Conservation (phyloP, 495 filamentous ascomycete genomes). For the Trypethelium eluteriae region DNA sequence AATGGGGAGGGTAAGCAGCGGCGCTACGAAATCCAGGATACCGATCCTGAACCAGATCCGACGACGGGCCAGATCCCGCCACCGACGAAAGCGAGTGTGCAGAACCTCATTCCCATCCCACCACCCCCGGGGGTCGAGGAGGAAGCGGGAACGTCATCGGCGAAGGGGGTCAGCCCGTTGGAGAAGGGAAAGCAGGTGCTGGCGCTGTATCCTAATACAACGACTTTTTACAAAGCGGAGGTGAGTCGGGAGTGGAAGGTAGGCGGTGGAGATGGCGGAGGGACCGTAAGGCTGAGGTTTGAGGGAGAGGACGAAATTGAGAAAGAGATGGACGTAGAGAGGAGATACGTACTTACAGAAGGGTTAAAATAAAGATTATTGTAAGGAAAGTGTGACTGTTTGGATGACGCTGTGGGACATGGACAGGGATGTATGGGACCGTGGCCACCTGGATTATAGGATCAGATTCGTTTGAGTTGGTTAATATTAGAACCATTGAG, state of each 20-base stretch:
- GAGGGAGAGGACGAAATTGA: conserved; percentile 39
- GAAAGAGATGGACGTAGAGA: conserved; percentile 34
- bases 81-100: conserved; percentile 65
- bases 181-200: conserved; percentile 30
- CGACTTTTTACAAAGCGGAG: conserved; percentile 94
- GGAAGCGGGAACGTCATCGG: conserved; percentile 21
- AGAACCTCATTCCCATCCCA: conserved; percentile 78
- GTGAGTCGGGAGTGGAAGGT: conserved; percentile 41
- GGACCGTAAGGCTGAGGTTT: conserved; percentile 31
- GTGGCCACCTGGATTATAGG: background rate
- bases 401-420: background rate
- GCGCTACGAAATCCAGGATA: conserved; percentile 87
- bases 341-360: conserved; percentile 33
- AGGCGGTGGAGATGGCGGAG: conserved; percentile 12
- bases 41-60: conserved; percentile 68
- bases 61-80: conserved; percentile 53
- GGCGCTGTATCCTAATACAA: conserved; percentile 70
- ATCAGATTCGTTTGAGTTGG: background rate
- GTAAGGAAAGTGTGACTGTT: background rate
- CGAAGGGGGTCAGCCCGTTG: conserved; percentile 49
- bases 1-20: conserved; percentile 80
- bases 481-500: background rate
- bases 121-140: conserved; percentile 18
- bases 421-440: background rate
- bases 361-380: background rate